phyloP scores from a whole-genome alignment of 2,329 filamentous ascomycete genomes.

The Zymoseptoria brevis region DNA sequence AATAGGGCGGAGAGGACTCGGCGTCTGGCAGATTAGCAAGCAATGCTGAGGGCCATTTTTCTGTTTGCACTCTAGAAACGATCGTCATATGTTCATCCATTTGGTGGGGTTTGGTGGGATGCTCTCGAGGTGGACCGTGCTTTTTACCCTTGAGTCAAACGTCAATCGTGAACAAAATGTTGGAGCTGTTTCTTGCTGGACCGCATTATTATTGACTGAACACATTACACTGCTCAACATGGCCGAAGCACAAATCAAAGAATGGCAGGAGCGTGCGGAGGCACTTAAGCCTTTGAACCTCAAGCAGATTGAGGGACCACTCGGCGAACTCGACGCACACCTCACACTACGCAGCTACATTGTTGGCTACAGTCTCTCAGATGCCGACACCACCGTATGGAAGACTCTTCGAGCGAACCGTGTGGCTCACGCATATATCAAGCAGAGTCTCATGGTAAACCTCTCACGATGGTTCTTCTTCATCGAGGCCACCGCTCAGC shows the following conservation, averaged over 20 bases:
- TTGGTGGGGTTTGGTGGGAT: background rate
- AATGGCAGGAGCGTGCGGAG: conserved; percentile 50
- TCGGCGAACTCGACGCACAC: conserved; percentile 76
- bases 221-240: background rate
- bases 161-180: background rate
- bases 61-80: background rate
- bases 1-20: conserved; percentile 38
- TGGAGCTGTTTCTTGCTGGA: background rate
- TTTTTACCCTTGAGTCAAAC: background rate
- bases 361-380: conserved; percentile 67
- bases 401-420: conserved; percentile 74
- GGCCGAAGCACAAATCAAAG: conserved; percentile 31
- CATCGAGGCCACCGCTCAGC: conserved; percentile 69
- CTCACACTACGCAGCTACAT: conserved; percentile 81
- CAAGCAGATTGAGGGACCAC: conserved; percentile 65
- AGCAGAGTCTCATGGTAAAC: conserved; percentile 68
- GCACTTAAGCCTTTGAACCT: conserved; percentile 59
- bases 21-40: conserved; percentile 36
- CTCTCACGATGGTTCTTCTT: conserved; percentile 80
- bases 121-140: background rate
- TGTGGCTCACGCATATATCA: conserved; percentile 71
- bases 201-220: background rate
- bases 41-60: conserved; percentile 26
- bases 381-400: conserved; percentile 77
- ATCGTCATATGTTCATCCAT: background rate